A percentile compares a stretch with the other conserved stretches of the same genome.
These are phyloP conservation scores for Fusarium incarnatum DNA, from an alignment of 2,329 filamentous ascomycete species.

Conservation along the genomic window DNA sequence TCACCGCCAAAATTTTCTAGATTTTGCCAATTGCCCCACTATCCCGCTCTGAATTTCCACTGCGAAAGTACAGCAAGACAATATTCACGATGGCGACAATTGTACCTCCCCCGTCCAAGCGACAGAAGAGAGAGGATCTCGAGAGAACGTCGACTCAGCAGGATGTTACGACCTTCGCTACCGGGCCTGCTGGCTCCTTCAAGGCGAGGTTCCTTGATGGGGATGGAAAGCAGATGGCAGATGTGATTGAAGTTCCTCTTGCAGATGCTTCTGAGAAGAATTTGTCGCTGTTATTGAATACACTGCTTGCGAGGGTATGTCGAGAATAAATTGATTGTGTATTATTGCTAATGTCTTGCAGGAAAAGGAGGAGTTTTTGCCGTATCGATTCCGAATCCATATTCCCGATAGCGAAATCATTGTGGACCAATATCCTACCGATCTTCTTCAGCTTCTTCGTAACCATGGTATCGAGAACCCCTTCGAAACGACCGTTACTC, in stretches of 20 bases:
- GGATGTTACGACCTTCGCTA: constrained; percentile 72
- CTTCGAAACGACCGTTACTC: constrained; percentile 66
- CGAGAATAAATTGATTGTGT: too few relatives aligned
- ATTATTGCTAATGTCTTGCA: constrained; percentile 39
- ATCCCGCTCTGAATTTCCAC: constrained; percentile 29
- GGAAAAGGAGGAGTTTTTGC: constrained; percentile 69
- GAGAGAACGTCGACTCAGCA: constrained; percentile 80
- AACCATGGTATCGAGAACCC: constrained; percentile 68
- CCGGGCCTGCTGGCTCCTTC: constrained; percentile 78
- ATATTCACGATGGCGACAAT: constrained; percentile 76
- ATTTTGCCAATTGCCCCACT: constrained; percentile 50
- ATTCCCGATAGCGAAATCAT: constrained; percentile 65
- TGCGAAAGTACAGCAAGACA: constrained; percentile 10
- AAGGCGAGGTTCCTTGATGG: constrained; percentile 90
- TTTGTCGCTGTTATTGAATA: constrained; percentile 87
- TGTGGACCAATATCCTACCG: constrained; percentile 67
- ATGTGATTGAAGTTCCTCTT: constrained; percentile 80
- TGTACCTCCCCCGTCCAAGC: constrained; percentile 86
- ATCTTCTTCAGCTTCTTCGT: constrained; percentile 65
- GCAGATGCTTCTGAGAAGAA: constrained; percentile 90
- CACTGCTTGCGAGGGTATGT: constrained; percentile 77
- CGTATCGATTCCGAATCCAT: constrained; percentile 71
- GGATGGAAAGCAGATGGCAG: constrained; percentile 75
- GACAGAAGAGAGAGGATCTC: constrained; percentile 80
- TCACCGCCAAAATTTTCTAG: constrained; percentile 50